phyloP scores from a whole-genome alignment of 1,284 basidiomycete species.

The Volvariella surrecta region DNA sequence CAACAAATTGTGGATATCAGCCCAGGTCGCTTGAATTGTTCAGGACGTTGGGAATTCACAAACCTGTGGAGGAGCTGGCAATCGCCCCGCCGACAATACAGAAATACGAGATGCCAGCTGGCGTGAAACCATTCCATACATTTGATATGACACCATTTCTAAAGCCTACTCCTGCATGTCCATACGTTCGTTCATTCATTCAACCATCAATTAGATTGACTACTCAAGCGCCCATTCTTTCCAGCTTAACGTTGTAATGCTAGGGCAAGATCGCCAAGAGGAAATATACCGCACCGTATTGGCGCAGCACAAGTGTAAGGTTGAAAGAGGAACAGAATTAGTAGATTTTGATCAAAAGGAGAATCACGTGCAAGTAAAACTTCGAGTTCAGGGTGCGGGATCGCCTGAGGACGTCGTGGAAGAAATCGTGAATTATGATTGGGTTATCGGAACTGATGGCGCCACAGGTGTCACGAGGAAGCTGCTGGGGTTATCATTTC shows the following conservation, averaged over 20 bases:
- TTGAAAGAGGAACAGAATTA: not conserved
- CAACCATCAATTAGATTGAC: not conserved
- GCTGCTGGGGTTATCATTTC: constrained; percentile 24
- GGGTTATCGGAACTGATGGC: constrained; percentile 30
- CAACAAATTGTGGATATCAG: too few relatives aligned
- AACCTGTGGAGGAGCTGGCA: constrained; percentile 13
- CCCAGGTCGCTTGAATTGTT: too few relatives aligned
- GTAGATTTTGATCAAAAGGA: not conserved
- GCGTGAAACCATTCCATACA: constrained; percentile 9
- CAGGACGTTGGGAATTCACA: too few relatives aligned
- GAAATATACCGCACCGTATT: not conserved
- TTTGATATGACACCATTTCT: constrained; percentile 7
- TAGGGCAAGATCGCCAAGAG: constrained; percentile 1
- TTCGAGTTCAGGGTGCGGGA: too few relatives aligned
- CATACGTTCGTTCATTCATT: constrained; percentile 8
- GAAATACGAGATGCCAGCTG: constrained; percentile 6
- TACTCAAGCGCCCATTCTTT: not conserved
- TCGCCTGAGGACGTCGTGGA: not conserved
- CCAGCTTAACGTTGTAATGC: constrained; percentile 5
- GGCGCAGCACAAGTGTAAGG: not conserved
- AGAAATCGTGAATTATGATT: constrained; percentile 15
- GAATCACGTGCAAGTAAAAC: too few relatives aligned
- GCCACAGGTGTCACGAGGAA: constrained; percentile 26
- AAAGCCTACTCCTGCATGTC: constrained; percentile 10
- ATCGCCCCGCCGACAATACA: constrained; percentile 14